Evolutionary conservation across 345 rosid species (phyloP).

Genomic region (Gossypium longicalyx): DNA sequence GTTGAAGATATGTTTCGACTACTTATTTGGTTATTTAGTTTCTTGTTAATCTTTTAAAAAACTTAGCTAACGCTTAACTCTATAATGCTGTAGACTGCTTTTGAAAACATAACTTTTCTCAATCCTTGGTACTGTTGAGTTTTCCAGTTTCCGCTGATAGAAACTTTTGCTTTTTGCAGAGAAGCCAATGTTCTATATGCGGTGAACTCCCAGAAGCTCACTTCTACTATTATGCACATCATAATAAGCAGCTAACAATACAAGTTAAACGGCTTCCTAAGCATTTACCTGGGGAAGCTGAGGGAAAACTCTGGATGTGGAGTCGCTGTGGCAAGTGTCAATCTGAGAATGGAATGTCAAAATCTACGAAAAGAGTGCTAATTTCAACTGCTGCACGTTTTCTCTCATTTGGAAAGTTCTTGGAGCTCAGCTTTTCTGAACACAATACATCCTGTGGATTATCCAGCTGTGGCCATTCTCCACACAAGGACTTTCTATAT

Average conservation of each 20-base stretch:
- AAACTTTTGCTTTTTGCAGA: slow-evolving; percentile 47
- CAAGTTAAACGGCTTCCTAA: slow-evolving; percentile 55
- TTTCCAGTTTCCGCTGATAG: slow-evolving; percentile 17
- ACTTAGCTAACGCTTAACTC: too few species aligned
- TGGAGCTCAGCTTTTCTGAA: slow-evolving; percentile 73
- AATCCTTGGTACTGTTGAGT: slow-evolving; percentile 12
- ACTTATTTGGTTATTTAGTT: too few species aligned
- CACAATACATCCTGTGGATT: slow-evolving; percentile 35
- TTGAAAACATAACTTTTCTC: too few species aligned
- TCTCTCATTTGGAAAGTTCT: slow-evolving; percentile 90
- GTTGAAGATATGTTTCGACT: too few species aligned
- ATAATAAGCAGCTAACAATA: slow-evolving; percentile 68
- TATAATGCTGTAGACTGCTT: too few species aligned
- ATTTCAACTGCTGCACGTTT: slow-evolving; percentile 69
- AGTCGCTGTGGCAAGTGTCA: slow-evolving; percentile 77
- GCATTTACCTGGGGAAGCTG: slow-evolving; percentile 55
- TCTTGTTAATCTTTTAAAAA: too few species aligned
- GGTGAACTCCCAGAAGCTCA: slow-evolving; percentile 73
- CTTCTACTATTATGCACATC: slow-evolving; percentile 79
- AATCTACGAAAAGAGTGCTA: slow-evolving; percentile 76
- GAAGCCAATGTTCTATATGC: slow-evolving; percentile 53
- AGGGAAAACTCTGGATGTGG: slow-evolving; percentile 99
- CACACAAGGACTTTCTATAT: slow-evolving; percentile 65
- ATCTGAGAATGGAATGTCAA: slow-evolving; percentile 36
- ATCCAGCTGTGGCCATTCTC: slow-evolving; percentile 81